These are phyloP conservation scores for Ceratobasidium sp. DNA, from an alignment of 1,284 basidiomycete species.

Conservation along the genomic window DNA sequence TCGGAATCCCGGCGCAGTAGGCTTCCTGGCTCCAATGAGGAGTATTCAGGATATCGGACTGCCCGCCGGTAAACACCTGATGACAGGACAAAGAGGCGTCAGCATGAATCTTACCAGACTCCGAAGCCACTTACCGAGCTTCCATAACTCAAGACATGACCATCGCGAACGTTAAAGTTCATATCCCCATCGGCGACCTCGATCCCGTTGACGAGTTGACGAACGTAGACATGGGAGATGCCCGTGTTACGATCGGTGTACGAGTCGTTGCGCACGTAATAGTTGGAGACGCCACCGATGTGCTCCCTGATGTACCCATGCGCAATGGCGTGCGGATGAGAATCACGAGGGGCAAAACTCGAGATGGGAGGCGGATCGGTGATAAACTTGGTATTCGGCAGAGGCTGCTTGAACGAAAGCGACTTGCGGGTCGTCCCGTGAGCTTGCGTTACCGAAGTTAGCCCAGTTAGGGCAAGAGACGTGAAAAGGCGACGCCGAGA, in stretches of 20 bases:
- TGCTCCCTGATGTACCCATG: constrained; percentile 66
- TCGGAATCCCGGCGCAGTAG: constrained; percentile 13
- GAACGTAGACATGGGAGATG: constrained; percentile 83
- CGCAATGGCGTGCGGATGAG: constrained; percentile 50
- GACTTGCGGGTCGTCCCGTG: constrained; percentile 47
- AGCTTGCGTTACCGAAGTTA: background rate
- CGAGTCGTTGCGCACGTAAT: constrained; percentile 74
- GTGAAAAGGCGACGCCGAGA: background rate
- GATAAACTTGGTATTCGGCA: constrained; percentile 46
- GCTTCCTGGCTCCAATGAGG: constrained; percentile 7
- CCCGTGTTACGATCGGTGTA: constrained; percentile 84
- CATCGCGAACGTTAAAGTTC: constrained; percentile 74
- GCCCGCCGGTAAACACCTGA: constrained; percentile 45
- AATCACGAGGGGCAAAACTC: constrained; percentile 11
- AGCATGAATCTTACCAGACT: constrained; percentile 39
- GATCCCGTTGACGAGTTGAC: constrained; percentile 80
- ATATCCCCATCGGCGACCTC: constrained; percentile 90
- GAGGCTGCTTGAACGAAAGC: constrained; percentile 51
- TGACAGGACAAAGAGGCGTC: constrained; percentile 66
- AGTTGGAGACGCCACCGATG: constrained; percentile 51
- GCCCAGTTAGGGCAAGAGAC: background rate
- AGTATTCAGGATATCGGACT: background rate
- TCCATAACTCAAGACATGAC: constrained; percentile 26
- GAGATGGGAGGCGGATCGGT: constrained; percentile 41
- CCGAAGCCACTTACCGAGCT: constrained; percentile 2